Evolutionary conservation across 257 asterid genomes (phyloP), one percentile per base, ranked within the genome.

Genomic region (Plectranthus barbatus): DNA sequence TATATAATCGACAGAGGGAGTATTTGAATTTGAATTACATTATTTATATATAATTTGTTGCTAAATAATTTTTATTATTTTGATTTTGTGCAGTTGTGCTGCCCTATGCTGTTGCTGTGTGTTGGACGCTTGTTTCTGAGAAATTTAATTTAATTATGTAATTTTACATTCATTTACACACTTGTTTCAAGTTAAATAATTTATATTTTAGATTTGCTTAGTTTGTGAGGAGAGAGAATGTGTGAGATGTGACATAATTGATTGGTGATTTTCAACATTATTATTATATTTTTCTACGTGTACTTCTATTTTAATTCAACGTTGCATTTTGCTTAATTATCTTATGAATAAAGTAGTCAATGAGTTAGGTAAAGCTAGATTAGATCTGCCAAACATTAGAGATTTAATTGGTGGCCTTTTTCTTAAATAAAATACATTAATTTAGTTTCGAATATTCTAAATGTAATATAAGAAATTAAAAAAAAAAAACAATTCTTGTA

Each of bases 81-180:
- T n/a, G n/a, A n/a, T n/a, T n/a, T n/a, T 44, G 33, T 81, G 83
- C 90, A 87, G 95, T 75, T 87, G 95, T 58, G 95, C 95, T 14
- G 95, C 86, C 73, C 56, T 87, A 56, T 87, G 95, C 52, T 87
- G 95, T 58, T 85, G 95, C 52, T 87, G 95, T 72, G 71, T 62
- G 3, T 67, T 83, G 83, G 94, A 87, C 62, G 88, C 85, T 17
- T 84, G 95, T 75, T 85, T 87, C 58, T 87, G 59, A 78, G 50
- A 60, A 64, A 18, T 40, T n/a, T n/a, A n/a, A n/a, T n/a, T n/a
- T n/a, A n/a, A n/a, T 47, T 42, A 20, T 67, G 57, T 40, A 44
- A 62, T 53, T 66, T 62, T 21, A 17, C 26, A 62, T 64, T 57
- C 24, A 42, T 26, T 4, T 31, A 31, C 36, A 37, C 12, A 10